These are phyloP conservation scores for Udeniomyces megalosporus DNA, from an alignment of 768 basidiomycete genomes.

Conservation along the genomic window DNA sequence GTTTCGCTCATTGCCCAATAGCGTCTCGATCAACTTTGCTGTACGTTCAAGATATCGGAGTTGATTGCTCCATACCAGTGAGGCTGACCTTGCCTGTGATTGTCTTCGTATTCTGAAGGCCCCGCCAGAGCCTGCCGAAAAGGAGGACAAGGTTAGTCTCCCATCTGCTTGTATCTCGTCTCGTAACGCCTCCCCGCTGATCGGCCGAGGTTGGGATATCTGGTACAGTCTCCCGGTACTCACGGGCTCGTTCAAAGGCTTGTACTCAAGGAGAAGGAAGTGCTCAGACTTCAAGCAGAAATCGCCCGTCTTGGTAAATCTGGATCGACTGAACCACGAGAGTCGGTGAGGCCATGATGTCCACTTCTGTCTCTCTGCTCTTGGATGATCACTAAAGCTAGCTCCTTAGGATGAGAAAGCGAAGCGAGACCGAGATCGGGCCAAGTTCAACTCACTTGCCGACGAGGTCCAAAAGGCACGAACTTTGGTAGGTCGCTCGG, in stretches of 20 bases:
- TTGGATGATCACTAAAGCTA: neutral
- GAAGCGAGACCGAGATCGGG: conserved; percentile 52
- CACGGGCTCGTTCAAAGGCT: conserved; percentile 63
- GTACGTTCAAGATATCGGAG: neutral
- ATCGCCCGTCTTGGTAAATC: conserved; percentile 40
- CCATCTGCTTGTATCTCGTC: too few species aligned
- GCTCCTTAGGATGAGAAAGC: conserved; percentile 47
- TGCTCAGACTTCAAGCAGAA: conserved; percentile 53
- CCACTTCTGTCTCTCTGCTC: neutral
- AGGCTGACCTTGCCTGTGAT: too few species aligned
- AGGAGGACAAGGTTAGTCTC: neutral
- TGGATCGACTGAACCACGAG: conserved; percentile 34
- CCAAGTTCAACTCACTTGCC: conserved; percentile 52
- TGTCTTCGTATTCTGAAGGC: too few species aligned
- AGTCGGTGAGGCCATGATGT: conserved; percentile 38
- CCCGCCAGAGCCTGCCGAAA: neutral
- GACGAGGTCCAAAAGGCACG: conserved; percentile 61
- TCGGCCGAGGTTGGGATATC: too few species aligned
- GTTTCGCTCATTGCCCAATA: conserved; percentile 39
- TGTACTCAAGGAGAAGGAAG: conserved; percentile 71
- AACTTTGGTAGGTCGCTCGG: conserved; percentile 45
- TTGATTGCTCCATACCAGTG: too few species aligned
- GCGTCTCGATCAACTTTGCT: neutral
- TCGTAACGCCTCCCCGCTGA: neutral
- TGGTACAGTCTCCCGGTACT: conserved; percentile 36